A percentile compares a stretch with the other conserved stretches of the same genome.
Conservation (phyloP, 768 basidiomycete species). For the Calocybe cyanea region DNA sequence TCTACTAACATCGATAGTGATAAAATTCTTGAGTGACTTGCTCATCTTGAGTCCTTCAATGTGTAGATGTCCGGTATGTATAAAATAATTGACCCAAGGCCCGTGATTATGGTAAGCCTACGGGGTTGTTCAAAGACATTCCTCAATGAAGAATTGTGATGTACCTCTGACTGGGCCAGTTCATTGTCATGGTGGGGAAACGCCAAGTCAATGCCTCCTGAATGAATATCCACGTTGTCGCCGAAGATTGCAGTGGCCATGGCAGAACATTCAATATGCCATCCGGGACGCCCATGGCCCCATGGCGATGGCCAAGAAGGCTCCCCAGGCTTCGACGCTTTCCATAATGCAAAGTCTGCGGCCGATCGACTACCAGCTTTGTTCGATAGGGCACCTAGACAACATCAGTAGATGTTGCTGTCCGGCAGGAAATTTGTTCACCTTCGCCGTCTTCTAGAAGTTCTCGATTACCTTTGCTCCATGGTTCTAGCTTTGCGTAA, state of each 20-base stretch:
- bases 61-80: constrained; percentile 97
- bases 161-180: constrained; percentile 92
- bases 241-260: constrained; percentile 95
- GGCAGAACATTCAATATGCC: constrained; percentile 99
- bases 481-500: constrained; percentile 94
- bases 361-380: constrained; percentile 69
- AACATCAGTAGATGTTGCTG: constrained; percentile 4
- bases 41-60: constrained; percentile 99
- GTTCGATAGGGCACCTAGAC: constrained; percentile 34
- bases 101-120: constrained; percentile 91
- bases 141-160: too few species aligned
- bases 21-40: constrained; percentile 98
- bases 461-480: constrained; percentile 92
- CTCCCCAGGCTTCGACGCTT: constrained; percentile 93
- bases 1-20: constrained; percentile 81
- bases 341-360: constrained; percentile 97
- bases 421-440: constrained; percentile 19
- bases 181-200: constrained; percentile 99
- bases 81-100: constrained; percentile 98
- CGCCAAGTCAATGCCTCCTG: constrained; percentile 94
- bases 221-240: constrained; percentile 94
- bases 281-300: constrained; percentile 94
- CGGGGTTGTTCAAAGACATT: too few species aligned
- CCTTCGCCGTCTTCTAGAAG: constrained; percentile 93
- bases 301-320: constrained; percentile 96